These are phyloP conservation scores for Tieghemostelium lacteum DNA, from an alignment of 78 protist genomes.

Conservation along the genomic window DNA sequence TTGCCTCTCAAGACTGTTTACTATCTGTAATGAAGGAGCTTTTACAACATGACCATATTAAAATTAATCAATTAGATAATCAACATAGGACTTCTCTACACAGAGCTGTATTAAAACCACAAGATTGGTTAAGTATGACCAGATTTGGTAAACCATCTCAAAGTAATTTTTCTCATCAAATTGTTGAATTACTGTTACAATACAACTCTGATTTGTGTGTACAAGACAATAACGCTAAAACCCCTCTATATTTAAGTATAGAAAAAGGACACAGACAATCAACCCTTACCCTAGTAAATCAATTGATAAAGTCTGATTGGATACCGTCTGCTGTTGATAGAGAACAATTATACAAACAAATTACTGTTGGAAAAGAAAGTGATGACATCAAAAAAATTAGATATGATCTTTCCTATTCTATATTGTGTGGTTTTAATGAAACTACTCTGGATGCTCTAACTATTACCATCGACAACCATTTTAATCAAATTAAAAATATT, in stretches of 20 bases:
- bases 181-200: conserved; percentile 18
- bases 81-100: conserved; percentile 29
- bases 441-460: conserved; percentile 16
- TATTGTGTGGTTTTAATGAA: conserved; percentile 58
- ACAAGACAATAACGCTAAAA: conserved; percentile 4
- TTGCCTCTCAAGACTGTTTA: conserved; percentile 28
- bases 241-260: conserved; percentile 42
- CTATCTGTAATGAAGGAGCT: conserved; percentile 24
- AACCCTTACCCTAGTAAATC: neutral
- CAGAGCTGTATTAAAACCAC: conserved; percentile 30
- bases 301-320: neutral
- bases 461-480: conserved; percentile 53
- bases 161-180: conserved; percentile 50
- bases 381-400: conserved; percentile 22
- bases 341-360: conserved; percentile 1
- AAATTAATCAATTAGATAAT: conserved; percentile 22
- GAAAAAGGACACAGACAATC: conserved; percentile 42
- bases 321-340: too few species aligned
- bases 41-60: conserved; percentile 17
- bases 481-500: neutral
- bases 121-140: conserved; percentile 67
- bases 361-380: conserved; percentile 19
- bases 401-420: conserved; percentile 32
- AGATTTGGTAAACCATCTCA: conserved; percentile 78
- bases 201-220: conserved; percentile 4